Base-by-base conservation (phyloP, 805 yeast species). In the Myxozyma sirexii region DNA sequence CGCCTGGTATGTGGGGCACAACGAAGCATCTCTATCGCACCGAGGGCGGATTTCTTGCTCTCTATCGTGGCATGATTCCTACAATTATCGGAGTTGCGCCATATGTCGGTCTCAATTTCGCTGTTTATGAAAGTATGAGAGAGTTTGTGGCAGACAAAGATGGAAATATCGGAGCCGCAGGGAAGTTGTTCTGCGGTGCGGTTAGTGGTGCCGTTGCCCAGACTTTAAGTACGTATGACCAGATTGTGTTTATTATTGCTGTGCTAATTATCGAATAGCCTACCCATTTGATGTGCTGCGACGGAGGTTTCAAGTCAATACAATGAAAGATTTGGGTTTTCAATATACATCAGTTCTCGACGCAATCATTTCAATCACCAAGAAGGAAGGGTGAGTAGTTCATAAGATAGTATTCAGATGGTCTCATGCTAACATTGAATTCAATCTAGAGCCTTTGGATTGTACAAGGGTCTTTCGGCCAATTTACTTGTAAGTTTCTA, bases 71-170 rank as follows among this genome's bases (percentile, higher is more conserved):
- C 2, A 78, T 92, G 12, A 77, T 86, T 62, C 97, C 98, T n/a
- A 93, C 98, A 0, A 84, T 92, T 1, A 75, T 89, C 58, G 97
- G 98, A 1, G 97, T 94, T 21, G 97, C 97, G 1, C 97, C 98
- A 0, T 94, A 92, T 70, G 97, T 90, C 33, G 97, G 97, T 3
- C 81, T 93, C 54, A 93, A 92, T 74, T 93, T 93, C 71, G 87
- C 97, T 1, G 84, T 90, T 47, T 93, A 92, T 76, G 98, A 94
- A 70, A 84, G 82, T 62, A 70, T 91, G 65, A 83, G 91, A 63
- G 94, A 86, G 60, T 70, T 76, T 54, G 74, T 76, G 67, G 79
- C 67, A 67, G 75, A 66, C 17, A 73, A 72, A 15, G 56, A 67
- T 26, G 63, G 64, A n/a, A 68, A 57, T 42, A 77, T 70, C 51